Evolutionary conservation across 1,284 basidiomycete species (phyloP), one percentile per base, ranked within the genome.

Genomic region (Leccinum colubrinum): DNA sequence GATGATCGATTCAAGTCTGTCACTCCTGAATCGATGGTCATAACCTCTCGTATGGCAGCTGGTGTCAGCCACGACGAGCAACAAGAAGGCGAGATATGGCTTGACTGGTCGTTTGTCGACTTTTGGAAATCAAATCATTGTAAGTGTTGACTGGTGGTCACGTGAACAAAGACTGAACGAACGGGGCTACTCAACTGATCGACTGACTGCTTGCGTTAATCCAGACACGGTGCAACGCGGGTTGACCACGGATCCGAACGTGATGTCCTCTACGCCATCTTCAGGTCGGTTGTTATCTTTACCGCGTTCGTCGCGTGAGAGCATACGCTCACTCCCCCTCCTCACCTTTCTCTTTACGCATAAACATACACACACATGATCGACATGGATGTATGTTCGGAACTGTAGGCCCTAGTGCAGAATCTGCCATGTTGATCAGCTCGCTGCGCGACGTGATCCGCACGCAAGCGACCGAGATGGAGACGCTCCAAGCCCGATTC

Each of bases 91-190:
- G 96, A 96, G 73, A 80, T 98, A 37, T 99, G 96, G 97, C 94
- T 99, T 72, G 95, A 98, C 73, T 98, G 95, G 94, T 85, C 89
- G 2, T 99, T 98, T 77, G 89, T 98, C n/a, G 97, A 99, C 75
- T 99, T 98, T 74, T 96, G 95, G 91, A 98, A 98, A 78, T 94
- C 94, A 59, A 95, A 97, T 72, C 97, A 95, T 70, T 93, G 95
- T 96, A 68, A 72, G 27, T 17, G 5, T 22, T 22, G 20, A 22
- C 20, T 22, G 20, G 20, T 22, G 20, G 9, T 30, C 27, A 53
- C 51, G 30, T n/a, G 3, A 4, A 12, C 25, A 17, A 35, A 7
- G 14, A 5, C 56, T 67, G 48, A 65, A 4, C 15, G 7, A 2
- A 7, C n/a, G 52, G n/a, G 25, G 9, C 22, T 15, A n/a, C 12